These are phyloP conservation scores for Phytopythium mirpurense DNA, from an alignment of 352 stramenopile genomes.

Conservation along the genomic window DNA sequence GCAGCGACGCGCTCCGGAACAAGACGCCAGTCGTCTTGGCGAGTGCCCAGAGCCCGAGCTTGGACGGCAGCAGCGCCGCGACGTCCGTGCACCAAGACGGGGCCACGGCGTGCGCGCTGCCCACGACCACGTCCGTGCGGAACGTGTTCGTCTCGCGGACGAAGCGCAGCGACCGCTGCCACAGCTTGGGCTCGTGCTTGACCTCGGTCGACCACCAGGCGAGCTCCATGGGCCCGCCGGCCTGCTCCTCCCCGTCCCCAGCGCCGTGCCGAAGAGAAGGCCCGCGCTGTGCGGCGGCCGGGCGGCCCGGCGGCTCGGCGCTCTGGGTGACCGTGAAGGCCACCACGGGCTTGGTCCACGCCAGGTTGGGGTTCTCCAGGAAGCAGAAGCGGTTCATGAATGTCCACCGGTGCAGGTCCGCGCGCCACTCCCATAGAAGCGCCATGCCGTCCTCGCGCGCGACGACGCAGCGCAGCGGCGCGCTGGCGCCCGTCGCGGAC, in stretches of 20 bases:
- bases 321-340: conserved; percentile 45
- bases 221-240: conserved; percentile 44
- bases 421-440: conserved; percentile 83
- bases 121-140: conserved; percentile 71
- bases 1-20: conserved; percentile 48
- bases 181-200: conserved; percentile 58
- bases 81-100: conserved; percentile 23
- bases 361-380: conserved; percentile 76
- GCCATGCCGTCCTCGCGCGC: conserved; percentile 73
- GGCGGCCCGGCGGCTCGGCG: background rate
- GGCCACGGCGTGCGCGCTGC: conserved; percentile 38
- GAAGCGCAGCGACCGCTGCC: conserved; percentile 65
- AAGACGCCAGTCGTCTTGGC: conserved; percentile 41
- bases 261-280: background rate
- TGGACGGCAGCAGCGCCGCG: conserved; percentile 41
- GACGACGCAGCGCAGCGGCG: conserved; percentile 63
- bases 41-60: conserved; percentile 69
- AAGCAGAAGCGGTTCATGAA: conserved; percentile 83
- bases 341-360: conserved; percentile 67
- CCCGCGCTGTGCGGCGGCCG: background rate
- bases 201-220: conserved; percentile 73
- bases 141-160: conserved; percentile 63
- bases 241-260: conserved; percentile 5
- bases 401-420: conserved; percentile 71
- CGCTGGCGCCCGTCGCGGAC: conserved; percentile 3